Percentiles rank a stretch among this genome's conserved stretches.
phyloP scores from a whole-genome alignment of 2,329 filamentous ascomycete species.

The Exophiala lecanii-corni region DNA sequence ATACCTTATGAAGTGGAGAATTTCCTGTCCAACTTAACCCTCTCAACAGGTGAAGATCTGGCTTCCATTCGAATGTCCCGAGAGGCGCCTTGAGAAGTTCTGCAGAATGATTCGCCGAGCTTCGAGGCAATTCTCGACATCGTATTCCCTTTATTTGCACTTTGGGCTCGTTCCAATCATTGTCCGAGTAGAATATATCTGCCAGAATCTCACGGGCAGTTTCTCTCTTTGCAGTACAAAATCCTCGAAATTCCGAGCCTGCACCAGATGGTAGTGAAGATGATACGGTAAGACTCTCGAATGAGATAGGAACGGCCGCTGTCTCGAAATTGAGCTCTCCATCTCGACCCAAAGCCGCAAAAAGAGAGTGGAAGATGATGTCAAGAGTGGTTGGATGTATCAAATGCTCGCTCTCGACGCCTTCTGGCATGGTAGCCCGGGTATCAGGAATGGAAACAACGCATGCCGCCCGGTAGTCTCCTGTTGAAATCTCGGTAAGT shows the following conservation, averaged over 20 bases:
- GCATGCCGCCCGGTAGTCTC: slow-evolving; percentile 16
- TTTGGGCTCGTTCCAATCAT: slow-evolving; percentile 6
- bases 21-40: too few species aligned
- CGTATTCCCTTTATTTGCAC: background rate
- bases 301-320: background rate
- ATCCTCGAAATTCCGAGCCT: slow-evolving; percentile 16
- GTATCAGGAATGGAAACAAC: slow-evolving; percentile 28
- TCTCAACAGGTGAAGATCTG: background rate
- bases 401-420: slow-evolving; percentile 26
- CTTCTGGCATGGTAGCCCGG: slow-evolving; percentile 26
- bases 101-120: background rate
- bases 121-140: background rate
- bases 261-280: slow-evolving; percentile 1
- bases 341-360: slow-evolving; percentile 20
- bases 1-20: too few species aligned
- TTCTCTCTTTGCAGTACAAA: background rate
- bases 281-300: slow-evolving; percentile 8
- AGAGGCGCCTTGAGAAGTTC: background rate
- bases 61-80: slow-evolving; percentile 3
- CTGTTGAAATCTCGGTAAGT: slow-evolving; percentile 19
- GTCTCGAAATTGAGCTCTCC: slow-evolving; percentile 5
- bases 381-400: slow-evolving; percentile 33
- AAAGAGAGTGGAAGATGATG: slow-evolving; percentile 30
- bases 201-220: slow-evolving; percentile 4
- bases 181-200: slow-evolving; percentile 5